Percentiles rank a stretch among this genome's conserved stretches.
Evolutionary conservation across 2,329 filamentous ascomycete species (phyloP).

Genomic region (Didymosphaeria variabile): DNA sequence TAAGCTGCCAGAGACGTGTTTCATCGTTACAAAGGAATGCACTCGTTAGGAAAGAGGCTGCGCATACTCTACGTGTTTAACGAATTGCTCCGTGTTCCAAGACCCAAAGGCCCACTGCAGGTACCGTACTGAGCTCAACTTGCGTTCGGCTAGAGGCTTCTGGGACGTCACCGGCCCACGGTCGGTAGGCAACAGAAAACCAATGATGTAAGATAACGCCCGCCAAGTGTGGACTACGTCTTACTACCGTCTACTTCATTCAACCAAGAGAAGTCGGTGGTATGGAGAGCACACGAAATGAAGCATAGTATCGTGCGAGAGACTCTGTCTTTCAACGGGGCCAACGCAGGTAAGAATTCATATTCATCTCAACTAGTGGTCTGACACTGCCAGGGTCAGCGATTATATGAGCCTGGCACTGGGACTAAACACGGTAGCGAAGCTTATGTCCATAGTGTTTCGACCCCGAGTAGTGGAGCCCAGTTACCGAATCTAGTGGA

Average conservation of each 20-base stretch:
- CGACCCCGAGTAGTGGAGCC: neutral
- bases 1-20: conserved; percentile 1
- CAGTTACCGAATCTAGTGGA: neutral
- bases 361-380: neutral
- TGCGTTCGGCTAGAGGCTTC: neutral
- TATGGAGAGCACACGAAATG: neutral
- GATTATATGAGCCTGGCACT: neutral
- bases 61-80: neutral
- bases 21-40: neutral
- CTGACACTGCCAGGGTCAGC: neutral
- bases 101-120: neutral
- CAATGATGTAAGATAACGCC: neutral
- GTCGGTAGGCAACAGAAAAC: neutral
- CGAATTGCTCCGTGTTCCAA: neutral
- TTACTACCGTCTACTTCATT: neutral
- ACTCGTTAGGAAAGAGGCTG: neutral
- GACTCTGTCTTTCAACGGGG: neutral
- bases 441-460: neutral
- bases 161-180: neutral
- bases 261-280: neutral
- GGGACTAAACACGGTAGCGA: neutral
- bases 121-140: neutral
- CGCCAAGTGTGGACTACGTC: neutral
- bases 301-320: neutral
- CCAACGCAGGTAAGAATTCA: neutral